phyloP scores from a whole-genome alignment of 163 green algal species.

The Chlorella variabilis region DNA sequence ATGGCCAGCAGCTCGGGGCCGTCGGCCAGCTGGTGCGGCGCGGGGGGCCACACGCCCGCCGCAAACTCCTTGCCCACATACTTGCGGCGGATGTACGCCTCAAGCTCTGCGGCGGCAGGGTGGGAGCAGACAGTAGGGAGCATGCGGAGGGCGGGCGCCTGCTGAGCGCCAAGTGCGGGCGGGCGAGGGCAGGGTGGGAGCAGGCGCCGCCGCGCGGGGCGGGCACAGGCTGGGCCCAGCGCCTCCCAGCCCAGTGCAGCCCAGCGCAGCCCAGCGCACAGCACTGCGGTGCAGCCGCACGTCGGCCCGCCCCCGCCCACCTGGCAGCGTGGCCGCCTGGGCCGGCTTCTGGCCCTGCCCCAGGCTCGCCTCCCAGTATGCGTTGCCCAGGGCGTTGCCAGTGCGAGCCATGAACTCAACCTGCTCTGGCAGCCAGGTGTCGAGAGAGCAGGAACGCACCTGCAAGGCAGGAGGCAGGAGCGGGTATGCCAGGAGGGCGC shows the following conservation, averaged over 20 bases:
- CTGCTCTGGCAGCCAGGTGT: conserved; percentile 87
- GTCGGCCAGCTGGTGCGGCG: background rate
- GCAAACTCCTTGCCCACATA: conserved; percentile 60
- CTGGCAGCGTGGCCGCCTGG: background rate
- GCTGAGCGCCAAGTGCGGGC: too few species aligned
- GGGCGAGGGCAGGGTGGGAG: too few species aligned
- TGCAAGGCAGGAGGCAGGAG: background rate
- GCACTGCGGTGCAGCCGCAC: too few species aligned
- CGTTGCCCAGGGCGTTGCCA: conserved; percentile 78
- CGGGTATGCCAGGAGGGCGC: background rate
- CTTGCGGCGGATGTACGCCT: conserved; percentile 80
- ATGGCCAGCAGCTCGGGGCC: conserved; percentile 8
- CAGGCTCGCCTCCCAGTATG: conserved; percentile 72
- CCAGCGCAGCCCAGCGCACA: too few species aligned
- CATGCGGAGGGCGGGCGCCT: too few species aligned
- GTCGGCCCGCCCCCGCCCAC: conserved; percentile 1
- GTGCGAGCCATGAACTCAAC: conserved; percentile 74
- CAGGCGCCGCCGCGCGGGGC: too few species aligned
- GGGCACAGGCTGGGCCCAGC: too few species aligned
- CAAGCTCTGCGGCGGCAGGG: conserved; percentile 56
- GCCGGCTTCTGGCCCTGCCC: conserved; percentile 21
- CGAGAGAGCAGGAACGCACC: conserved; percentile 79
- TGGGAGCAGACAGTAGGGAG: conserved; percentile 15
- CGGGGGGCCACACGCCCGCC: conserved; percentile 45
- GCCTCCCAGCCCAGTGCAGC: too few species aligned